phyloP scores from a whole-genome alignment of 2,329 filamentous ascomycete species.

The Fusarium avenaceum region DNA sequence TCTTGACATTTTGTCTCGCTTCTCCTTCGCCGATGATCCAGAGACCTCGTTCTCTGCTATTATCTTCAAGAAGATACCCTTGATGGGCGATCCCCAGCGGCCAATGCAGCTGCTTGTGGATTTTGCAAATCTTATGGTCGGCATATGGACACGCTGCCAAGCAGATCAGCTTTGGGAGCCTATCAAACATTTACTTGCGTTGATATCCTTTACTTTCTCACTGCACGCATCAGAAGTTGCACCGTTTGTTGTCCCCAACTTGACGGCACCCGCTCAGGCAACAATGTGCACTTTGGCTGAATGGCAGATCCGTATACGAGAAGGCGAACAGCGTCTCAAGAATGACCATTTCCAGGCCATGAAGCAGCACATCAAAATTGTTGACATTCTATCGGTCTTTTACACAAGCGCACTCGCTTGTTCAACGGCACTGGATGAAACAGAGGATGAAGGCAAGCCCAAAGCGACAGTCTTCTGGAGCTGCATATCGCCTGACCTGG shows the following conservation, averaged over 20 bases:
- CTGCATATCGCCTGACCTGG: conserved; percentile 74
- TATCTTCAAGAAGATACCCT: conserved; percentile 75
- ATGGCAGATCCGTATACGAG: conserved; percentile 64
- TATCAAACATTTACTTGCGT: conserved; percentile 73
- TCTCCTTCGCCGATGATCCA: conserved; percentile 74
- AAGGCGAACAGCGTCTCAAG: conserved; percentile 62
- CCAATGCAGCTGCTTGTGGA: conserved; percentile 71
- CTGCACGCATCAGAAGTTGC: conserved; percentile 71
- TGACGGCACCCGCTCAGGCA: conserved; percentile 68
- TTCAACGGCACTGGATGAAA: conserved; percentile 55
- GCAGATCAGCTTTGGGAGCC: conserved; percentile 74
- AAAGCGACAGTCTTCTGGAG: conserved; percentile 72
- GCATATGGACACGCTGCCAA: conserved; percentile 77
- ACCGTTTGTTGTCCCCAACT: conserved; percentile 68
- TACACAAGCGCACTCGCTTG: conserved; percentile 73
- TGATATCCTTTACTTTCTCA: conserved; percentile 74
- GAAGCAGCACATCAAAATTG: conserved; percentile 71
- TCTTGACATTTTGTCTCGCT: conserved; percentile 76
- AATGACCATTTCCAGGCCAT: conserved; percentile 56
- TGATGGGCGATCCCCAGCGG: conserved; percentile 63
- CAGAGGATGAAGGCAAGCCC: conserved; percentile 50
- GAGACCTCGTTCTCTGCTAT: conserved; percentile 73
- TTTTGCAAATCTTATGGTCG: conserved; percentile 73
- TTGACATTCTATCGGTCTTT: conserved; percentile 75
- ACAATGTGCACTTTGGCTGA: conserved; percentile 73